Conservation (phyloP, 73 alveolate species). For the Effrenium voratum region DNA sequence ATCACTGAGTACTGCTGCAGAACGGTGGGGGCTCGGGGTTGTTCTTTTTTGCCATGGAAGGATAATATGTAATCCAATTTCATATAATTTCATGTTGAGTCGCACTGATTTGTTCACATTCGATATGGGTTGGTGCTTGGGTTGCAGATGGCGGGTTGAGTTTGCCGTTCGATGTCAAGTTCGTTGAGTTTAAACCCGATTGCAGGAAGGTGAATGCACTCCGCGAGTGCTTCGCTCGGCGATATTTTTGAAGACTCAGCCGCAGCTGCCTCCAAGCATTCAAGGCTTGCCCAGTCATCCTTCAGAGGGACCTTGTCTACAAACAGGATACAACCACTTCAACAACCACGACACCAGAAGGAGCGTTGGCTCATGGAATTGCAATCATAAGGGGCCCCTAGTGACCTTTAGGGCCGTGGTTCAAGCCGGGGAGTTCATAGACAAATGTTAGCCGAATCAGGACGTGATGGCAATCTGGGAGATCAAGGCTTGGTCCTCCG, state of each 20-base stretch:
- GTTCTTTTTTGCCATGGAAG: too few species aligned
- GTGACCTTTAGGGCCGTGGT: neutral
- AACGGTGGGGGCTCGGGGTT: too few species aligned
- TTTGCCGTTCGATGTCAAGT: too few species aligned
- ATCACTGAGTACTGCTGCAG: slow-evolving; percentile 90
- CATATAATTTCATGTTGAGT: too few species aligned
- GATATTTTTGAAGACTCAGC: neutral
- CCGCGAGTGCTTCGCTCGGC: neutral
- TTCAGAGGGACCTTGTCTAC: slow-evolving; percentile 56
- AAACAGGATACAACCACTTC: slow-evolving; percentile 56
- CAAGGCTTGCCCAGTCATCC: slow-evolving; percentile 72
- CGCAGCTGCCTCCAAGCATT: neutral
- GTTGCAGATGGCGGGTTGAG: too few species aligned
- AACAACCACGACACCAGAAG: slow-evolving; percentile 38
- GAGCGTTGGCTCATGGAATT: neutral
- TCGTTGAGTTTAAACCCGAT: neutral
- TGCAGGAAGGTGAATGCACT: slow-evolving; percentile 40
- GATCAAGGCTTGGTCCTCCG: slow-evolving; percentile 1
- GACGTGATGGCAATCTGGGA: neutral
- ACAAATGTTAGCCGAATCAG: neutral
- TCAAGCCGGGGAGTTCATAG: too few species aligned
- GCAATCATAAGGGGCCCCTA: neutral
- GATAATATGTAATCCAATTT: too few species aligned
- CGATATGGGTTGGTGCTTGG: too few species aligned
- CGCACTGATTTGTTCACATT: too few species aligned